Evolutionary conservation across 208 protist species (phyloP).

Genomic region (Histomonas meleagridis): DNA sequence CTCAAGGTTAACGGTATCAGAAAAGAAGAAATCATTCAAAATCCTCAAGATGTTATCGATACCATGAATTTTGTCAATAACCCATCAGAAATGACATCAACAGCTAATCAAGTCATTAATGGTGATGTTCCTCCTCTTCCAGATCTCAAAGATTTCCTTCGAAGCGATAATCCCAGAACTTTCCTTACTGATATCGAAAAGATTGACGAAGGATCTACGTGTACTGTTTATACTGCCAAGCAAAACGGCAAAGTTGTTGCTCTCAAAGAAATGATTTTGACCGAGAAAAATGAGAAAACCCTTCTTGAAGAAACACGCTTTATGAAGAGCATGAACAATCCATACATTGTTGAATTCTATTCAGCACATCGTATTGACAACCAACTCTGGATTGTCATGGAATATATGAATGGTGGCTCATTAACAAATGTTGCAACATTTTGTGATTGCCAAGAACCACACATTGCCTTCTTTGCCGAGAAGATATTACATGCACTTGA

Average conservation of each 20-base stretch:
- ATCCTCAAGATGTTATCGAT: not conserved
- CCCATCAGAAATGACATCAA: not conserved
- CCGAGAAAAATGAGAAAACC: not conserved
- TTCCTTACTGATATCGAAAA: not conserved
- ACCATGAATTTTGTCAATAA: not conserved
- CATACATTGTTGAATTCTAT: not conserved
- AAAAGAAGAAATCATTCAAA: not conserved
- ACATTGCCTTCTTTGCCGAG: conserved; percentile 34
- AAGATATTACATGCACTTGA: conserved; percentile 34
- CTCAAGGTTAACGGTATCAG: not conserved
- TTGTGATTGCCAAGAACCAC: conserved; percentile 22
- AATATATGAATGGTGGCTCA: conserved; percentile 17
- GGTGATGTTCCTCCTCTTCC: not conserved
- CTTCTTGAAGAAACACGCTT: conserved; percentile 28
- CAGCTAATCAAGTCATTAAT: too few relatives aligned
- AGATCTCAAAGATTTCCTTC: not conserved
- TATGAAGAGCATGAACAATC: not conserved
- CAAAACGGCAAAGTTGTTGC: not conserved
- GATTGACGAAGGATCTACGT: conserved; percentile 30
- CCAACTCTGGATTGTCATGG: conserved; percentile 1
- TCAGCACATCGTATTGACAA: not conserved
- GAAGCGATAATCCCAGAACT: not conserved
- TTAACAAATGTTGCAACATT: not conserved
- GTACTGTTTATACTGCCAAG: not conserved
- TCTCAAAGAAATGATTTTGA: not conserved